Evolutionary conservation across 176 grass and related monocot genomes (phyloP), one percentile per base, ranked within the genome.

Genomic region (Neostapfia colusana): DNA sequence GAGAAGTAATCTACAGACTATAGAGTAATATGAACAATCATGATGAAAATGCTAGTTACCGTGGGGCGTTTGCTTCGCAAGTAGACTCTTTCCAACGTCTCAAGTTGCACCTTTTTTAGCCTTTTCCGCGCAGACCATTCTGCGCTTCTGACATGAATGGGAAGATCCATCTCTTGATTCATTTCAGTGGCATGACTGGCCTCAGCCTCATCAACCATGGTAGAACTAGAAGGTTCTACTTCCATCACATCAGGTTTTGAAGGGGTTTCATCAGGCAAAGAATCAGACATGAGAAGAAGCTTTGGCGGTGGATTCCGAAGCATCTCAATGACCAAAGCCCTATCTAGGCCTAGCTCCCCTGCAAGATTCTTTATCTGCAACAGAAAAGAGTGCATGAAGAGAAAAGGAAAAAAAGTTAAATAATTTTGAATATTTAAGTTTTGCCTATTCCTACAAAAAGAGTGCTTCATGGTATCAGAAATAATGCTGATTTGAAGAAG

Each of bases 281-380:
- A 90, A 74, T 88, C 89, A 86, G 95, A 92, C 91, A 95, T 83
- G 10, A 99, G 42, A 64, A 99, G 81, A 85, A 99, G 89, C 74
- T 87, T 82, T 44, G 95, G 95, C 67, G 95, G 89, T 84, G 95
- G 92, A 85, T 99, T 93, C 20, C 89, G 87, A 63, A 99, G 89
- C 54, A 90, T 79, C 86, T 95, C 85, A 37, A 99, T 90, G 40
- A 99, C 87, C 69, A 84, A 63, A 76, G 76, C 77, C 83, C 92
- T 92, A 60, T 99, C 95, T 44, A 99, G 75, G 1, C 85, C 89
- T 44, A 95, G 87, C 64, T 99, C 91, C 45, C 75, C 89, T 46
- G 91, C 83, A 83, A 99, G 95, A 82, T 79, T 90, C 83, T 92
- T 99, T 74, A 95, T 99, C 95, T 99, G 74, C 73, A 77, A 62